Conservation (phyloP, 805 yeast species). For the Brettanomyces naardenensis region DNA sequence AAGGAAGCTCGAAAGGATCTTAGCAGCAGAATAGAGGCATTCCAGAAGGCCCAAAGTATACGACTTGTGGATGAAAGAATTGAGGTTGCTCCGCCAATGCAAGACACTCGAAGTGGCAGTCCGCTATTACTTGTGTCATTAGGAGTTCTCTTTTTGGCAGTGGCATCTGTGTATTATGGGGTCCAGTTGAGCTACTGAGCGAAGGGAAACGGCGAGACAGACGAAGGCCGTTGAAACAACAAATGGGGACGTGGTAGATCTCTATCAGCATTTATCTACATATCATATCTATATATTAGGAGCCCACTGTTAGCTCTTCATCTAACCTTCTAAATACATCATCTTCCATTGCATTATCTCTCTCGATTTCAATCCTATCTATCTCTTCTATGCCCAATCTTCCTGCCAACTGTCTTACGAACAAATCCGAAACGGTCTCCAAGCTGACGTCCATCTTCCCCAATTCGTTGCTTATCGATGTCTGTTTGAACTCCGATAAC, state of each 20-base stretch:
- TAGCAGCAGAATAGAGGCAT: background rate
- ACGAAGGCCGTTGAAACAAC: no score
- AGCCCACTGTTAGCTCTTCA: no score
- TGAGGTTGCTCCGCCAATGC: background rate
- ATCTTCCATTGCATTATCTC: background rate
- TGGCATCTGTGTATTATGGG: no score
- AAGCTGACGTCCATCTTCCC: constrained; percentile 9
- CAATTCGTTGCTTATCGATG: constrained; percentile 34
- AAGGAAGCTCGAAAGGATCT: background rate
- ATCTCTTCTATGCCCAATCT: constrained; percentile 23
- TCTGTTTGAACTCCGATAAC: constrained; percentile 51
- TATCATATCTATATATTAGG: no score
- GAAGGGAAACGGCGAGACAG: no score
- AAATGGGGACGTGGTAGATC: no score
- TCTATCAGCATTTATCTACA: no score
- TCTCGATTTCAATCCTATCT: constrained; percentile 4
- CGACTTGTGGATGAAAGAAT: background rate
- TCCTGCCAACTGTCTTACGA: constrained; percentile 37
- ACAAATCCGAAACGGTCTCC: constrained; percentile 32
- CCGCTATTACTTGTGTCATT: background rate
- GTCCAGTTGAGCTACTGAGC: no score
- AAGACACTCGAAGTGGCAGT: background rate
- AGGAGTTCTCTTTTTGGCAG: background rate
- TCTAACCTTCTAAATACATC: constrained; percentile 3
- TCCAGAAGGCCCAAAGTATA: background rate